Base-by-base conservation (phyloP, 129 eudicot species). In the Logfia minima region DNA sequence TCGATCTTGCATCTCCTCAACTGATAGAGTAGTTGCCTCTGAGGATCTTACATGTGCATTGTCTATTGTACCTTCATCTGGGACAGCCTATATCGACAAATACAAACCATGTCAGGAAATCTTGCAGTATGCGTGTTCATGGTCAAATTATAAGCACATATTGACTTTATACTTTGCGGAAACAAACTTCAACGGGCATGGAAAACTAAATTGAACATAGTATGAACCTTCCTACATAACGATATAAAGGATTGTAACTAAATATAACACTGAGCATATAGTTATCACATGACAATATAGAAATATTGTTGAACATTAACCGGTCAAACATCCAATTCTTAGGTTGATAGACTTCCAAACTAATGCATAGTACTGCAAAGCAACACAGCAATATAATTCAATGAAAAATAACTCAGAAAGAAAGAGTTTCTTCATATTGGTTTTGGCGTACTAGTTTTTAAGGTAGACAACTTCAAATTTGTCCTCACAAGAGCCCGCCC, bases 1-100 rank as follows among this genome's bases (percentile, higher is more conserved):
- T 63, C 88, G 86, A 69, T 91, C 97, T 80, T 87, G 82, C 93
- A 91, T 84, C 77, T 90, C 97, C 61, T 84, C 96, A 5, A 72
- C 80, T 8, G 97, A 84, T 81, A 85, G 60, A 74, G 74, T 83
- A 52, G 74, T 76, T 31, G 67, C 81, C 75, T 71, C 89, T 5
- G 22, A 22, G 22, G 87, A 84, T 59, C 60, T 56, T 56, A 56
- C 62, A 72, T 58, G 1, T 76, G 29, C 55, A 48, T 77, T 76
- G 60, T 52, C 79, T 18, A 22, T 8, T 22, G 41, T 53, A 13
- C 66, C 83, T 21, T 77, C 80, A 64, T 56, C 63, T 2, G 59
- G 11, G 19, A 41, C 68, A 14, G 70, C 84, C 85, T 86, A 31
- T 37, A 23, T 16, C 35, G 14, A 76, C 35, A 66, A 48, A 79